Evolutionary conservation across 495 filamentous ascomycete species (phyloP).

Genomic region (Neurospora cerealis): DNA sequence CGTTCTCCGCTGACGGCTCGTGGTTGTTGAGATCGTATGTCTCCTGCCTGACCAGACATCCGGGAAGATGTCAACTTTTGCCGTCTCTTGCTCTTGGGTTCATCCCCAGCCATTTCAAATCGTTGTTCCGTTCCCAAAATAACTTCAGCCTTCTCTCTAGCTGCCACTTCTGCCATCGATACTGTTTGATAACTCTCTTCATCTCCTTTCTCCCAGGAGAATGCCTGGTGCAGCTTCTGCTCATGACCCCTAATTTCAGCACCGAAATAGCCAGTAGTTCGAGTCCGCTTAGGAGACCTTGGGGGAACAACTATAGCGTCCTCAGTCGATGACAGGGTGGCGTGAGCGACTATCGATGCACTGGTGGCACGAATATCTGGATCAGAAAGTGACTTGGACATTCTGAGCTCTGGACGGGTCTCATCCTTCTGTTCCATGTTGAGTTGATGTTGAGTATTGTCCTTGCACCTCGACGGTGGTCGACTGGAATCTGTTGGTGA

Average conservation of each 20-base stretch:
- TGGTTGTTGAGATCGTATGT: background rate
- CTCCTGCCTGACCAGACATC: background rate
- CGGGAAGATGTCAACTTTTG: background rate
- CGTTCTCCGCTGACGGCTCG: background rate
- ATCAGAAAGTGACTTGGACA: constrained; percentile 5
- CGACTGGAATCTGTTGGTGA: background rate
- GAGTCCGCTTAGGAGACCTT: constrained; percentile 14
- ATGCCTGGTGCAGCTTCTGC: background rate
- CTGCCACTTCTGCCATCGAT: background rate
- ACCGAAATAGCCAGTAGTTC: background rate
- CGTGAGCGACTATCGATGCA: background rate
- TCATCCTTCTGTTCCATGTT: background rate
- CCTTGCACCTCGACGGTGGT: background rate
- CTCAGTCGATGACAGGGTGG: background rate
- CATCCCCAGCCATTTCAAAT: background rate
- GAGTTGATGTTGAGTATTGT: background rate
- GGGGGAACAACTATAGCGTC: constrained; percentile 11
- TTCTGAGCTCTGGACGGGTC: background rate
- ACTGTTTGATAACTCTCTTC: background rate
- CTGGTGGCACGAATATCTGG: background rate
- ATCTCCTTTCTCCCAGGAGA: background rate
- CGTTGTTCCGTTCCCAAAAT: background rate
- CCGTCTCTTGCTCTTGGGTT: background rate
- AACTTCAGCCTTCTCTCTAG: background rate
- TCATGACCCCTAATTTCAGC: background rate